Base-by-base conservation (phyloP, 2,329 filamentous ascomycete genomes). In the Lecanicillium sp. region DNA sequence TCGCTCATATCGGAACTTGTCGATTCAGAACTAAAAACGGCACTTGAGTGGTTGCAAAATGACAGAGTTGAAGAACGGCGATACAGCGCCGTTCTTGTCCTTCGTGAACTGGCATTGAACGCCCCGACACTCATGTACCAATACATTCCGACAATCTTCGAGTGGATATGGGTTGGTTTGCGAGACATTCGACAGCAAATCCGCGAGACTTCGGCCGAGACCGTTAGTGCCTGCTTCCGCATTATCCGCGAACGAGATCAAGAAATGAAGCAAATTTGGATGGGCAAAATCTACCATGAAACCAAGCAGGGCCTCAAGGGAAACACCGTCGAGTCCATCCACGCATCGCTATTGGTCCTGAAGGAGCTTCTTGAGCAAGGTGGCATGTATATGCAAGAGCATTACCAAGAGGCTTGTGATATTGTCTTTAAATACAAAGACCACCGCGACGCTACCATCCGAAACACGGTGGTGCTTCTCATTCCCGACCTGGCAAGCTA, bases 331-430 rank as follows among this genome's bases (percentile, higher is more conserved):
- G 92, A 98, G 59, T 84, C 81, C 43, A 83, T 94, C 30, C 94
- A 98, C 57, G 92, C 87, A n/a, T 96, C 90, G 2, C 72, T 98
- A 29, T 72, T 98, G 15, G 88, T 94, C 2, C 74, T 97, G 52
- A 94, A 90, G 59, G 90, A 97, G 63, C 74, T 98, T 34, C 77
- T 98, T 14, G 79, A 92, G 46, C 90, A 95, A 58, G 92, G 92
- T 38, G 89, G 88, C 51, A 98, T 98, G 90, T 98, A 94, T 61
- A 97, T 98, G 92, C 88, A 95, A 53, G 86, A 89, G 29, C 80
- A 89, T 56, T 98, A 97, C 60, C 79, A 83, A 42, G 87, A 94
- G 50, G 83, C 87, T 10, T 97, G 90, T 58, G 92, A 98, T 46
- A 89, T 92, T 46, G 86, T 96, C 27, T 81, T 90, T 48, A 84